Base-by-base conservation (phyloP, 2,329 filamentous ascomycete species). In the Diplocarpon mali region DNA sequence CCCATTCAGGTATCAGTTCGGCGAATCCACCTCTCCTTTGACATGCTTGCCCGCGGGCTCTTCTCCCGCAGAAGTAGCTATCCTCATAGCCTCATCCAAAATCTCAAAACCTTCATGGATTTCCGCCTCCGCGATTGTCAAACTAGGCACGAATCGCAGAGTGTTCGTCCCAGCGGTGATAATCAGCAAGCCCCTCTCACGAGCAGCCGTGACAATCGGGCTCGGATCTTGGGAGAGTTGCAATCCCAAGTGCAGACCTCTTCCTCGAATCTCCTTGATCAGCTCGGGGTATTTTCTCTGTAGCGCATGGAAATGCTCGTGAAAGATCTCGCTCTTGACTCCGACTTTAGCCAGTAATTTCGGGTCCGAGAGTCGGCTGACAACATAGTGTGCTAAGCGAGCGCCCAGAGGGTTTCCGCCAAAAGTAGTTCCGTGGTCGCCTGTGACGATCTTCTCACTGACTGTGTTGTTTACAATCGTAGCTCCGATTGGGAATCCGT, bases 91-190 rank as follows among this genome's bases (percentile, higher is more conserved):
- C 55, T 85, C 73, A 53, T 81, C 83, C 48, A 96, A 62, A 42
- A 95, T 88, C 35, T 69, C 67, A 63, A 95, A 67, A 0, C 86
- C 88, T 52, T 83, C 71, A 54, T 80, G 70, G 53, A 96, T 92
- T 72, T 95, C 85, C 20, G 75, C 76, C 55, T 86, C 79, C 1
- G 77, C 83, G 46, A 98, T 84, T 5, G 80, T 79, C 59, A 98
- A 67, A 49, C 86, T 84, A 28, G 92, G 92, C 45, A 96, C 88
- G 57, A 98, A 95, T 38, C 92, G 74, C 55, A 98, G 67, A 8
- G 89, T 95, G 61, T 96, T 95, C 27, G 80, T 88, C 1, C 92
- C 92, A 24, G 87, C 90, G 1, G 88, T 95, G 60, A 98, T 95
- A 48, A 98, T 72, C 47, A 98, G 65, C 58, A 98, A 64, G 0